Percentiles rank a stretch among this genome's conserved stretches.
phyloP scores from a whole-genome alignment of 768 basidiomycete genomes.

The Auriscalpium orientale region DNA sequence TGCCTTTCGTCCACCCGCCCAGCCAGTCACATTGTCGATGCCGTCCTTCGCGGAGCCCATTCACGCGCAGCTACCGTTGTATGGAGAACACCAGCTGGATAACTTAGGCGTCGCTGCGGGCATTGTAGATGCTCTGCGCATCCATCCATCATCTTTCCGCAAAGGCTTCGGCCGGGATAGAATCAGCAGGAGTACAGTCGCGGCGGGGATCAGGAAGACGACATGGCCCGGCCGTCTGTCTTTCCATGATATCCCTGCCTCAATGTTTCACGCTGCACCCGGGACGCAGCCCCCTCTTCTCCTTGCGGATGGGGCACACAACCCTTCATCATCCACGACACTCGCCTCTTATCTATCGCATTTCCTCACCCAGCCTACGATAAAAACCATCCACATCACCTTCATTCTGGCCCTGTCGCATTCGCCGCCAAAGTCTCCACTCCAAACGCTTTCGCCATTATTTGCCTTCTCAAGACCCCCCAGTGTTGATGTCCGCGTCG shows the following conservation, averaged over 20 bases:
- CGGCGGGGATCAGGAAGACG: conserved; percentile 48
- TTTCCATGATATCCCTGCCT: conserved; percentile 39
- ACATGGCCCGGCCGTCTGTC: conserved; percentile 83
- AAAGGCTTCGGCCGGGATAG: conserved; percentile 17
- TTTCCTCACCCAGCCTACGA: conserved; percentile 25
- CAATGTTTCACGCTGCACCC: neutral
- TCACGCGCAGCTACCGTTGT: conserved; percentile 51
- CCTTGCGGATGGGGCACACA: conserved; percentile 93
- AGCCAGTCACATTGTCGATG: conserved; percentile 36
- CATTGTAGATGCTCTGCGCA: conserved; percentile 50
- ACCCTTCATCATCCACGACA: conserved; percentile 64
- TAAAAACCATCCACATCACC: conserved; percentile 38
- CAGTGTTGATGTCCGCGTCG: conserved; percentile 24
- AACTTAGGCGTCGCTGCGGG: conserved; percentile 71
- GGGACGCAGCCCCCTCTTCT: conserved; percentile 28
- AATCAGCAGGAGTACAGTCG: conserved; percentile 45
- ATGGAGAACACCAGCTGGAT: conserved; percentile 77
- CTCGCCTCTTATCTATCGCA: conserved; percentile 58
- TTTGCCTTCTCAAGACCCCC: conserved; percentile 31
- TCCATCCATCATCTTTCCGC: conserved; percentile 26
- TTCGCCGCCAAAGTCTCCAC: conserved; percentile 78
- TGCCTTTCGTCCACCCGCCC: conserved; percentile 29
- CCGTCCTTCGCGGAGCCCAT: conserved; percentile 38
- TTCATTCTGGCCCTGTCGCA: conserved; percentile 80
- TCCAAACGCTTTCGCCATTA: conserved; percentile 63